phyloP scores from a whole-genome alignment of 257 asterid species.

The Nicotiana sylvestris region DNA sequence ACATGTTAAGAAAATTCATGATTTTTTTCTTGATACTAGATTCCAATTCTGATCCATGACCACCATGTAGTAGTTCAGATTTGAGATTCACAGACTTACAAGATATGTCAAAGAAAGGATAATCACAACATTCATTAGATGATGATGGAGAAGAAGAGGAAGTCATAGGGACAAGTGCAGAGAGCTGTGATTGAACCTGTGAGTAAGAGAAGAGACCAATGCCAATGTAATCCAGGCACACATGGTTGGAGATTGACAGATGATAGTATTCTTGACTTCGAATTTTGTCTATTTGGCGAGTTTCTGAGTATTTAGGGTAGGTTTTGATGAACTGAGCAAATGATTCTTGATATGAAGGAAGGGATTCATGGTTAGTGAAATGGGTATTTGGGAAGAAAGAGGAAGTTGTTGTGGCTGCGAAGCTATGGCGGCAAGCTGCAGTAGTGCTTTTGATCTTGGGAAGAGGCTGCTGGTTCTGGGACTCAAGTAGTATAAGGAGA shows the following conservation, averaged over 20 bases:
- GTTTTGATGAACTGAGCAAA: constrained; percentile 50
- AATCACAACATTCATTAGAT: constrained; percentile 20
- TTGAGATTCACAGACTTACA: constrained; percentile 67
- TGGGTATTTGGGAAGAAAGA: constrained; percentile 57
- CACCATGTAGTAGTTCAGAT: constrained; percentile 58
- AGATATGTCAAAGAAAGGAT: constrained; percentile 42
- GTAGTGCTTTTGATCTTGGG: constrained; percentile 44
- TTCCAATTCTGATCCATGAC: constrained; percentile 62
- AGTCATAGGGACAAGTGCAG: constrained; percentile 14
- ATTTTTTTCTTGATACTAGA: constrained; percentile 57
- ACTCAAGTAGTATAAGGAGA: constrained; percentile 11
- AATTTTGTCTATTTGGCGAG: constrained; percentile 52
- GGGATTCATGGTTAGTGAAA: constrained; percentile 75
- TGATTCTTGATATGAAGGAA: constrained; percentile 69
- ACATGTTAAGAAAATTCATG: constrained; percentile 65
- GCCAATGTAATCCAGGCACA: constrained; percentile 81
- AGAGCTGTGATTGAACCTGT: constrained; percentile 36
- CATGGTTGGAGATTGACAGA: constrained; percentile 53
- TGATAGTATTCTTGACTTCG: constrained; percentile 70
- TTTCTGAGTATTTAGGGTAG: constrained; percentile 63
- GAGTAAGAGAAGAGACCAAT: constrained; percentile 80
- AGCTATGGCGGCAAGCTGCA: constrained; percentile 50
- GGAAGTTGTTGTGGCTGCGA: constrained; percentile 46
- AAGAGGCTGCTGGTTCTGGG: constrained; percentile 17
- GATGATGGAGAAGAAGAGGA: constrained; percentile 27